Evolutionary conservation across 352 stramenopile species (phyloP), one percentile per base, ranked within the genome.

Genomic region (Phytophthora pistaciae): DNA sequence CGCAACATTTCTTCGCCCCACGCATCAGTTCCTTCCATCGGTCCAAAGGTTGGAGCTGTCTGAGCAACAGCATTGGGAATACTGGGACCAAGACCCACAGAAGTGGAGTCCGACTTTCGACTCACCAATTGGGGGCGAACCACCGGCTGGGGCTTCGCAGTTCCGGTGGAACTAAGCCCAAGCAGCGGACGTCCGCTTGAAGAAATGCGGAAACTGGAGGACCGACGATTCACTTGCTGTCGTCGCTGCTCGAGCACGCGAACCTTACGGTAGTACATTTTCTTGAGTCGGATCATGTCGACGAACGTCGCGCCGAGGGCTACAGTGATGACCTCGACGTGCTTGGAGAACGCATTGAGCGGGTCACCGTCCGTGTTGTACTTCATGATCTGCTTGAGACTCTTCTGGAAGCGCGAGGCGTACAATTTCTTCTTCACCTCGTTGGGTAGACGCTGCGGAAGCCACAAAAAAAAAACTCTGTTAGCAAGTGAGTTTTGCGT

Each of bases 371-470:
- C 85, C 16, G 79, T 93, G 65, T 91, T 89, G 77, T 89, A 90
- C 69, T 91, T 91, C 66, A 91, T 84, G n/a, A 93, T 93, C 18
- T 90, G 74, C 49, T 91, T 91, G 16, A 93, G 66, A 50, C 70
- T 85, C n/a, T 76, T 64, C 55, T 93, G 83, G 60, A 93, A 93
- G 11, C 77, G 82, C 5, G 83, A 85, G 18, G 84, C 71, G 63
- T 91, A 88, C 0, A 93, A 60, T 54, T 93, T 93, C 66, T 91
- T 91, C 68, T 93, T 93, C 1, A 93, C 78, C 63, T 93, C 85
- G 27, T 93, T 90, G 6, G 85, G 85, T 10, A 93, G 66, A 10
- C 83, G 82, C 85, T 92, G 46, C 13, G n/a, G n/a, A 53, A 7
- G 29, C 46, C 27, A 29, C 27, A 29, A 29, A 53, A 9, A 25